Evolutionary conservation across 78 protist genomes (phyloP), one percentile per base, ranked within the genome.

Genomic region (Dictyostelium capitatum): DNA sequence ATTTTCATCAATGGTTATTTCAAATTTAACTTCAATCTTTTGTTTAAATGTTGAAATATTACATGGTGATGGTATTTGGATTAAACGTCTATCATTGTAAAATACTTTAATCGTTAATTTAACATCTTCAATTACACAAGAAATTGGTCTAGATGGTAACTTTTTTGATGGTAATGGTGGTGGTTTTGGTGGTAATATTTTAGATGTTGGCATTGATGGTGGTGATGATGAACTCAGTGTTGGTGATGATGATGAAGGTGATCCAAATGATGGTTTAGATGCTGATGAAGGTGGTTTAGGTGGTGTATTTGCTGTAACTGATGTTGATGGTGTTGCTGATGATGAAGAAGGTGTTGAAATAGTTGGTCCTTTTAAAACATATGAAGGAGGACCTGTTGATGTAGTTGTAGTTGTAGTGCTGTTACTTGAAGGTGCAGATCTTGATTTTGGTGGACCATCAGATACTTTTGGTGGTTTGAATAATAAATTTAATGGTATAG

Each of bases 391-490:
- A 4, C 74, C 17, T 67, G 75, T 4, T 4, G 70, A 9, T 10
- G 70, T 7, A 10, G 70, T 2, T 19, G 6, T 5, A 32, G 30
- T 32, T n/a, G n/a, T n/a, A n/a, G 15, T 8, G 56, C 3, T 51
- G 56, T 1, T 51, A 6, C 48, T 23, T 19, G 59, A 64, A 57
- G 73, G 6, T 37, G 54, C 17, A 79, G 53, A 28, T 28, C 46
- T 19, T 9, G 50, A 20, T 47, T 72, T 74, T 9, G 73, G 54
- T 65, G 75, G 80, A 17, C 43, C 84, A n/a, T 87, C 93, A 0
- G 69, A 51, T 7, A 87, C 93, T 65, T 64, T 87, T 8, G 93
- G 93, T 30, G 93, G 93, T 59, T 28, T 51, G 53, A 87, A 87
- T 41, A 87, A 50, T n/a, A 47, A 12, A 6, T 47, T 37, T 20